Base-by-base conservation (phyloP, 768 basidiomycete genomes). In the Amanita inopinata region DNA sequence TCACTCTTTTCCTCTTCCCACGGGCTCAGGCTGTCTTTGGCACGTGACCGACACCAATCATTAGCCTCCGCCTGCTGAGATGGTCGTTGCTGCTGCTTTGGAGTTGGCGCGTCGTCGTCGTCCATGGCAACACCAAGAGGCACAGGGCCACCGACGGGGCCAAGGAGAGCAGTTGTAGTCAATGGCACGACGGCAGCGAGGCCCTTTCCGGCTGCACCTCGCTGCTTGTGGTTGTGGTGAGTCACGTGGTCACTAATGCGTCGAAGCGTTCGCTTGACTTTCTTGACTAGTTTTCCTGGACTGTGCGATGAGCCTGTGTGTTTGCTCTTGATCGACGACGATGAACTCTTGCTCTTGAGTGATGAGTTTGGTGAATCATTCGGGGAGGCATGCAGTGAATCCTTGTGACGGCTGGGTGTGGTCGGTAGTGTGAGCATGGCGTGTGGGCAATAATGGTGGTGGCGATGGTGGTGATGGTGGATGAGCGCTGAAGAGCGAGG, bases 161-260 rank as follows among this genome's bases (percentile, higher is more conserved):
- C 28, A 30, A 41, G 40, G n/a, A 35, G 18, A 15, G 33, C 18
- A 30, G 27, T 44, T 23, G 50, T 52, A 52, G 38, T 50, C 49
- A 46, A 14, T n/a, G 40, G 23, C 5, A 33, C 38, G 30, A 36
- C 44, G 25, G 38, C 50, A 48, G 43, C 33, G 36, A 31, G 22
- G 38, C 30, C 19, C 19, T 34, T 27, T 43, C 46, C 40, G 28
- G 53, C 48, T 0, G 37, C 34, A n/a, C 46, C 45, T 28, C 46
- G 43, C 15, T 49, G 36, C 25, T 58, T 51, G 42, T 61, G 56
- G 42, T 55, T 51, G 50, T 53, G 54, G 40, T 53, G 55, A 14
- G 60, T 61, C 62, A 65, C 60, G 56, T 62, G 62, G 33, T 55
- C 55, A 42, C 58, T 56, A n/a, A 65, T 49, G n/a, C 59, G 57